These are phyloP conservation scores for Tripterygium wilfordii DNA, from an alignment of 177 flowering plant species.

Conservation along the genomic window DNA sequence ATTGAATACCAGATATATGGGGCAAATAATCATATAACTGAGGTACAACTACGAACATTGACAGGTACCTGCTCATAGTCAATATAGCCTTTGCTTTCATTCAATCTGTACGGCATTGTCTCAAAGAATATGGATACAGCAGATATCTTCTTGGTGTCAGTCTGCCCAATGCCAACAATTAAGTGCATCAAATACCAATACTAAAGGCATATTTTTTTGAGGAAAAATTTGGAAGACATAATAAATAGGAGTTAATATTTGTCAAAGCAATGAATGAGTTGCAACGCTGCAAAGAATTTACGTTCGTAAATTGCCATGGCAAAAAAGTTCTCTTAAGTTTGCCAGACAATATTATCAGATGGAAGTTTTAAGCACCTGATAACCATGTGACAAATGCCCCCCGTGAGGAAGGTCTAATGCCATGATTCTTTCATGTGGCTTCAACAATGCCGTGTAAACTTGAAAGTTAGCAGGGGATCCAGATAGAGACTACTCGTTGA, in stretches of 20 bases:
- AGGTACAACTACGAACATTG: neutral
- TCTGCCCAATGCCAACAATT: slow-evolving; percentile 41
- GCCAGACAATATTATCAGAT: no score
- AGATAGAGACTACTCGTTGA: slow-evolving; percentile 71
- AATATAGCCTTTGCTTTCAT: slow-evolving; percentile 92
- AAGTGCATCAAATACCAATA: neutral
- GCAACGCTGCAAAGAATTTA: no score
- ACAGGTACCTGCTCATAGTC: slow-evolving; percentile 91
- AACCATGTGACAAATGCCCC: slow-evolving; percentile 99
- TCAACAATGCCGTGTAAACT: slow-evolving; percentile 70
- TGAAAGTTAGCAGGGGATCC: slow-evolving; percentile 82
- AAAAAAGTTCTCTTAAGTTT: no score
- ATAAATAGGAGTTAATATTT: no score
- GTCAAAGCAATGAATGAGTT: no score
- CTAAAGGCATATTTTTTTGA: neutral
- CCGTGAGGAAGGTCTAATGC: slow-evolving; percentile 89
- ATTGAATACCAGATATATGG: no score
- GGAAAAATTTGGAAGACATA: no score
- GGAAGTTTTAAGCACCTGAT: slow-evolving; percentile 61
- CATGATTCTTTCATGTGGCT: slow-evolving; percentile 83
- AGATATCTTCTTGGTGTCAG: slow-evolving; percentile 99
- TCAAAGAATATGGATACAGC: slow-evolving; percentile 99
- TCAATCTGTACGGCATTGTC: slow-evolving; percentile 98
- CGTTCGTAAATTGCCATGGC: no score
- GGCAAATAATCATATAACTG: neutral